phyloP scores from a whole-genome alignment of 352 stramenopile genomes.

The Pythium angustatum region DNA sequence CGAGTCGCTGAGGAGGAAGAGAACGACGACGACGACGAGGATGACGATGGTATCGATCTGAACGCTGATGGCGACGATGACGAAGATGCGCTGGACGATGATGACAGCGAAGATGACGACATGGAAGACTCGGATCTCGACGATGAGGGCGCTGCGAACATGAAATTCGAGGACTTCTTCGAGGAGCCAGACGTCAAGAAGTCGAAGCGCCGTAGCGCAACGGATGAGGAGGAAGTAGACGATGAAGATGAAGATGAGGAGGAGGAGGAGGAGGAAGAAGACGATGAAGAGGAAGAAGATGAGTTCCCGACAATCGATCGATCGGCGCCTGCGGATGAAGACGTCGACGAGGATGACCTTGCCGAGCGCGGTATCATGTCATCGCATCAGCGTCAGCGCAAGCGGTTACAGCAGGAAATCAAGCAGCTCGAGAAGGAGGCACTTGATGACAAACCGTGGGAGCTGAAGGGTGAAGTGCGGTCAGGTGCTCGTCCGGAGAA shows the following conservation, averaged over 20 bases:
- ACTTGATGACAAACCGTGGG: constrained; percentile 93
- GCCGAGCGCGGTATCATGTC: constrained; percentile 82
- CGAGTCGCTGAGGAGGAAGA: constrained; percentile 78
- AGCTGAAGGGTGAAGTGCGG: constrained; percentile 91
- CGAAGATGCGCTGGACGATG: constrained; percentile 63
- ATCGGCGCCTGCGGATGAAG: constrained; percentile 6
- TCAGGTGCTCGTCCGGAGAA: constrained; percentile 88
- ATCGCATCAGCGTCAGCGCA: constrained; percentile 69
- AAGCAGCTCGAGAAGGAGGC: constrained; percentile 86
- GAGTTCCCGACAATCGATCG: constrained; percentile 63
- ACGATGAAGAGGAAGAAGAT: constrained; percentile 42
- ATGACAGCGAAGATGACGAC: constrained; percentile 70
- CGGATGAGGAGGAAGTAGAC: constrained; percentile 44
- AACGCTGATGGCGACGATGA: constrained; percentile 52
- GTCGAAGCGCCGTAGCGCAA: constrained; percentile 12
- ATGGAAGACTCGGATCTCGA: constrained; percentile 64
- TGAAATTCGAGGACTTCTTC: constrained; percentile 42
- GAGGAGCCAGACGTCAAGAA: constrained; percentile 27
- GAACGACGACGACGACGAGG: constrained; percentile 42
- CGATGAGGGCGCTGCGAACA: constrained; percentile 34
- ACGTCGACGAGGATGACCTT: constrained; percentile 63
- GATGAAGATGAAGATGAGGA: constrained; percentile 45
- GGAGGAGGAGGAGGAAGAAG: constrained; percentile 36
- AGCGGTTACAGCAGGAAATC: constrained; percentile 81
- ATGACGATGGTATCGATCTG: constrained; percentile 47